phyloP scores from a whole-genome alignment of 148 eudicot species.

The Polygonum maritimum region DNA sequence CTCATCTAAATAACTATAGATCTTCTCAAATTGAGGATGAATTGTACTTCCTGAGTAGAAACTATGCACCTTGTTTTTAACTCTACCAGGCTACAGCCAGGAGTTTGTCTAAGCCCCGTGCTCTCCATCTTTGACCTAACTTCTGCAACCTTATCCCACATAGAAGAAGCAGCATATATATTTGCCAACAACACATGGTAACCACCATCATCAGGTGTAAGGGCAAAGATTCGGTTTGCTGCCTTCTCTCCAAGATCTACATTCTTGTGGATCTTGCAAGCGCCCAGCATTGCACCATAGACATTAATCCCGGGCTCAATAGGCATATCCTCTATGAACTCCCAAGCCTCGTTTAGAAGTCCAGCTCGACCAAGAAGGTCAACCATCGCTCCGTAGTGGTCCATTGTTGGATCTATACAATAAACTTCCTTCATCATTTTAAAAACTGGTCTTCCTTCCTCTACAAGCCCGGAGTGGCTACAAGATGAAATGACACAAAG shows the following conservation, averaged over 20 bases:
- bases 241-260: slow-evolving; percentile 62
- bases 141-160: slow-evolving; percentile 17
- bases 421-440: slow-evolving; percentile 53
- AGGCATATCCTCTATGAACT: slow-evolving; percentile 67
- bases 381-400: slow-evolving; percentile 91
- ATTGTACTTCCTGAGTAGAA: slow-evolving; percentile 16
- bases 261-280: slow-evolving; percentile 84
- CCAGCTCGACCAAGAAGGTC: slow-evolving; percentile 90
- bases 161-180: slow-evolving; percentile 13
- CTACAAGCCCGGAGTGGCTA: slow-evolving; percentile 77
- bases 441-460: slow-evolving; percentile 52
- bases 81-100: slow-evolving; percentile 15
- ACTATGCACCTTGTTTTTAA: slow-evolving; percentile 11
- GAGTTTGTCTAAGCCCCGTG: slow-evolving; percentile 8
- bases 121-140: slow-evolving; percentile 14
- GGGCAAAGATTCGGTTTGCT: slow-evolving; percentile 23
- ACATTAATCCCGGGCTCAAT: slow-evolving; percentile 60
- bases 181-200: slow-evolving; percentile 18
- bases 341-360: slow-evolving; percentile 65
- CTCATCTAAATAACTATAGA: slow-evolving; percentile 11
- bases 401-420: slow-evolving; percentile 59
- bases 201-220: slow-evolving; percentile 14
- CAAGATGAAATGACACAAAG: slow-evolving; percentile 71
- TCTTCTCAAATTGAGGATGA: slow-evolving; percentile 13
- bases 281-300: slow-evolving; percentile 87